Percentiles rank a stretch among this genome's conserved stretches.
Conservation (phyloP, 2,329 filamentous ascomycete species). For the Pyrenophora seminiperda region DNA sequence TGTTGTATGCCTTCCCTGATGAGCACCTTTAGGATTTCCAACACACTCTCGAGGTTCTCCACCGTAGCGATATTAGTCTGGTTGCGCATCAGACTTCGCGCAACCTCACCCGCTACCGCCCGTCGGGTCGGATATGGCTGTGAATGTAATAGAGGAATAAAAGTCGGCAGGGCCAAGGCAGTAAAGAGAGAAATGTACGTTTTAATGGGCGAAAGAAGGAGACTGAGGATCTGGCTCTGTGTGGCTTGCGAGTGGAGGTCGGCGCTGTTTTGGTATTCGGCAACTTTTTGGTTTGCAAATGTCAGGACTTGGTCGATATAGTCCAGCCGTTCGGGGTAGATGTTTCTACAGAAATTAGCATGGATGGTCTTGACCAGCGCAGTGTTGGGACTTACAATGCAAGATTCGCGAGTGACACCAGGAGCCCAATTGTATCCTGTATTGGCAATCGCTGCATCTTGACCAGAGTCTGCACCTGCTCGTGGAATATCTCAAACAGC, state of each 20-base stretch:
- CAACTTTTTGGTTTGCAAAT: conserved; percentile 84
- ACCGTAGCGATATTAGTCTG: conserved; percentile 78
- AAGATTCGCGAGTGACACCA: conserved; percentile 92
- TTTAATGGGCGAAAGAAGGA: conserved; percentile 88
- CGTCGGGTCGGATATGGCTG: conserved; percentile 92
- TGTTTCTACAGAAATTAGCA: conserved; percentile 63
- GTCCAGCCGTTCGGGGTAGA: conserved; percentile 89
- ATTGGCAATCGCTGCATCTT: conserved; percentile 89
- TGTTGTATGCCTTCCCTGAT: conserved; percentile 89
- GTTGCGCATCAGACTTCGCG: conserved; percentile 79
- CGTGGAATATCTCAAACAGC: conserved; percentile 96
- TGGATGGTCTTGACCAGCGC: background rate
- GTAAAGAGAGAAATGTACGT: conserved; percentile 94
- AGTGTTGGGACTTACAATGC: conserved; percentile 64
- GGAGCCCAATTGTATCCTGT: conserved; percentile 88
- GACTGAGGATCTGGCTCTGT: conserved; percentile 85
- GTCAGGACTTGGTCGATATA: conserved; percentile 94
- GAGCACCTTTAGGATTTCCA: conserved; percentile 86
- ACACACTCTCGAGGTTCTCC: conserved; percentile 82
- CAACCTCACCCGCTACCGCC: conserved; percentile 87
- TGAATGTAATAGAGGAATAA: conserved; percentile 84
- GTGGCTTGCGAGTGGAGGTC: conserved; percentile 87
- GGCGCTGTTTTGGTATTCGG: conserved; percentile 90
- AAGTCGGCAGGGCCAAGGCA: conserved; percentile 89
- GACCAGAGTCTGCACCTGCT: conserved; percentile 91